Conservation (phyloP, 2,329 filamentous ascomycete genomes). For the Metarhizium guizhouense region DNA sequence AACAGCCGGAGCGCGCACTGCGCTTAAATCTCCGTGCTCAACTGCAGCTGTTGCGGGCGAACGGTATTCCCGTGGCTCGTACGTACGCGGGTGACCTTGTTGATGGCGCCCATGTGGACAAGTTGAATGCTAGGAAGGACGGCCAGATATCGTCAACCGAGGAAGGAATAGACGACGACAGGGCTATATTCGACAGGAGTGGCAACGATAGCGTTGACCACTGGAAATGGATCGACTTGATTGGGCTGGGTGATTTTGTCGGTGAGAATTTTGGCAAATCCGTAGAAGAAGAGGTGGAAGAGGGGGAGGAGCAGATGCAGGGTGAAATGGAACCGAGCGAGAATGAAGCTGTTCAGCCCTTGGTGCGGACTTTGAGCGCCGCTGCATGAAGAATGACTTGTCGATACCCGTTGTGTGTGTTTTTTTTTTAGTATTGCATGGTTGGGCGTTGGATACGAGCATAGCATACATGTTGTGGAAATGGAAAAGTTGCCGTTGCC, state of each 20-base stretch:
- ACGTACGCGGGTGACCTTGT: conserved; percentile 42
- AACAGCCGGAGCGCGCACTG: conserved; percentile 49
- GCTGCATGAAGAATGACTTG: conserved; percentile 2
- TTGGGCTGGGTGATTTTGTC: conserved; percentile 34
- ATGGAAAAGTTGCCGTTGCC: not conserved
- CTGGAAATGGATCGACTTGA: conserved; percentile 45
- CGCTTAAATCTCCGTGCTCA: conserved; percentile 50
- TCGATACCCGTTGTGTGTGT: not conserved
- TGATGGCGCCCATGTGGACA: conserved; percentile 33
- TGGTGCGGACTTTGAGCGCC: conserved; percentile 1
- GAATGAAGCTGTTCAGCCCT: conserved; percentile 7
- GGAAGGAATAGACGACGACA: conserved; percentile 37
- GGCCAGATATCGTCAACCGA: conserved; percentile 10
- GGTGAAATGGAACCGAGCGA: conserved; percentile 26
- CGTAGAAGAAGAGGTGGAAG: conserved; percentile 22
- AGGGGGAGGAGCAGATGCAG: conserved; percentile 25
- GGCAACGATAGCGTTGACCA: conserved; percentile 29
- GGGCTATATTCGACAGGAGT: conserved; percentile 39
- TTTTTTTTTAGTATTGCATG: not conserved
- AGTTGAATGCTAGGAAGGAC: conserved; percentile 19
- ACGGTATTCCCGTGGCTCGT: conserved; percentile 37
- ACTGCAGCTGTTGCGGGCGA: conserved; percentile 45
- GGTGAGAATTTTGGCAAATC: conserved; percentile 21
- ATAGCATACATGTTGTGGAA: not conserved
- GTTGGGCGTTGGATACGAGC: not conserved